Base-by-base conservation (phyloP, 176 grass and related monocot species). In the Avena sativa region DNA sequence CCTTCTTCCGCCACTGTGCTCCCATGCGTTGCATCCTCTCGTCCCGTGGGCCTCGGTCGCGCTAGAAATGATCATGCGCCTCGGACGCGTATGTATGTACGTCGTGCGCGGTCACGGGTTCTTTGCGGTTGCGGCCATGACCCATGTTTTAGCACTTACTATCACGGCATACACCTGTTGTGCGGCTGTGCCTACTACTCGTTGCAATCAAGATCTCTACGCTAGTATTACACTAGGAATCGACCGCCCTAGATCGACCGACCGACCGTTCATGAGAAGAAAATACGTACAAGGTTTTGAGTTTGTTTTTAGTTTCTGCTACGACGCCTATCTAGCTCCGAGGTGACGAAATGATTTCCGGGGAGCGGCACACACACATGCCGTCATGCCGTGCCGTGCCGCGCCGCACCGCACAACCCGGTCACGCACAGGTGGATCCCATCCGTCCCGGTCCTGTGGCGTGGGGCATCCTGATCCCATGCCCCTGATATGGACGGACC, bases 401-500 rank as follows among this genome's bases (percentile, higher is more conserved):
- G 36, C 69, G 8, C 69, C 69, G 38, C 69, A 12, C 40, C 16
- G 15, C 50, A 14, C 4, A 59, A 34, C 32, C 4, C 26, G 23
- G 16, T 43, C 59, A 66, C 15, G 28, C 9, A 51, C 62, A 81
- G 46, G 57, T 6, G 63, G 26, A 15, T 8, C 26, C 74, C 15
- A 66, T 16, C 60, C 62, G 12, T 16, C 57, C 6, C 30, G 14
- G 44, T 11, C 4, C 46, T 43, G 26, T 55, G 46, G 46, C 46
- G 46, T 23, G 12, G 12, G 80, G 47, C 17, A 7, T 67, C 4
- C 32, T 17, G 46, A 48, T 48, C 46, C 46, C 46, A 48, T 48
- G 46, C 46, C 46, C 46, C 52, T 20, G 55, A 46, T 56, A 64
- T 32, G 73, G 74, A 83, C 80, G 78, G 62, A 87, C 47, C 30